A percentile compares a stretch with the other conserved stretches of the same genome.
Conservation (phyloP, 495 filamentous ascomycete species). For the Cryomyces antarcticus region DNA sequence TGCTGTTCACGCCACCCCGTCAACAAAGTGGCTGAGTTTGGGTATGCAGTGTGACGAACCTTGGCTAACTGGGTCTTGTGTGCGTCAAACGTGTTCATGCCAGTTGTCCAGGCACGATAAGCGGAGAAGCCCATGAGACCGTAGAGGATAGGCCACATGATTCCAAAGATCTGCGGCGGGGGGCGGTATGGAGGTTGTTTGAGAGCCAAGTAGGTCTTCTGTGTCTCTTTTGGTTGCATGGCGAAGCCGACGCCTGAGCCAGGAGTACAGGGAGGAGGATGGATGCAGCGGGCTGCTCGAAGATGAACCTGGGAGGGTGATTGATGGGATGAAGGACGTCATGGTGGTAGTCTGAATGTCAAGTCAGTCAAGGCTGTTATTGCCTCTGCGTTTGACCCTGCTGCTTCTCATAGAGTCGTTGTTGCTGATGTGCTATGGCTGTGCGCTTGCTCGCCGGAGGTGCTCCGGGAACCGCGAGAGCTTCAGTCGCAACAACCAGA, state of each 20-base stretch:
- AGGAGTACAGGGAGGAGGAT: slow-evolving; percentile 47
- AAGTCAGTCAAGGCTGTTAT: neutral
- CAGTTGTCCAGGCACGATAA: slow-evolving; percentile 44
- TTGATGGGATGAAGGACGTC: slow-evolving; percentile 39
- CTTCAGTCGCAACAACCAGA: no score
- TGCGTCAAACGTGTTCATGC: slow-evolving; percentile 29
- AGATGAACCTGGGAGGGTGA: slow-evolving; percentile 42
- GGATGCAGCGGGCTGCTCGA: slow-evolving; percentile 42
- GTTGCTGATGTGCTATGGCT: no score
- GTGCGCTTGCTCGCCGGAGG: no score
- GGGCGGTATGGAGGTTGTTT: slow-evolving; percentile 66
- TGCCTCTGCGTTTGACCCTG: no score
- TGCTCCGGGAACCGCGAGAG: no score
- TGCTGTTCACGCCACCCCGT: slow-evolving; percentile 18
- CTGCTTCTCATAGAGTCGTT: no score
- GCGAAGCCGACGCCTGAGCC: slow-evolving; percentile 40
- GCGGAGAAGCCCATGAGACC: slow-evolving; percentile 76
- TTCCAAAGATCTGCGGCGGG: slow-evolving; percentile 61
- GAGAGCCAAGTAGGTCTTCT: slow-evolving; percentile 41
- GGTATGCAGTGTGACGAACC: slow-evolving; percentile 8
- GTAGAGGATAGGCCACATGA: slow-evolving; percentile 75
- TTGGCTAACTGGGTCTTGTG: slow-evolving; percentile 19
- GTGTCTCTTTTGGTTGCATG: slow-evolving; percentile 36
- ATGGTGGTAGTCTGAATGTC: slow-evolving; percentile 21
- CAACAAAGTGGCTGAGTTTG: neutral